Evolutionary conservation across 257 asterid genomes (phyloP).

Genomic region (Solanum neorickii): DNA sequence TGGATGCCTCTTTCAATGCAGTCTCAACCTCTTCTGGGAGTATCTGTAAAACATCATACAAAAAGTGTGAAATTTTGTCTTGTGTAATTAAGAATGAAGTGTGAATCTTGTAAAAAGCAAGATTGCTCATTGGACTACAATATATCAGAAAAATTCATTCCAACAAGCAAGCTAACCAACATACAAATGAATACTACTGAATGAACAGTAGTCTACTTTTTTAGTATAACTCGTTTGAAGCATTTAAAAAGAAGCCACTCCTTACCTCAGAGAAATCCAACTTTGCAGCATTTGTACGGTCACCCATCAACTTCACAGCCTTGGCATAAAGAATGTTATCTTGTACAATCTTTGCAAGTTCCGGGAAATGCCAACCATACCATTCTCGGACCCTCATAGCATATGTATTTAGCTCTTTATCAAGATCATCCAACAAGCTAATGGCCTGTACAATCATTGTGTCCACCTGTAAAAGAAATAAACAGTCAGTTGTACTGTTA

Average conservation of each 20-base stretch:
- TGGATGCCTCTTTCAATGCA: conserved; percentile 76
- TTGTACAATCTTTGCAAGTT: conserved; percentile 82
- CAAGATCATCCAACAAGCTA: conserved; percentile 85
- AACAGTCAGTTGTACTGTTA: background rate
- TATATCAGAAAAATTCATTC: background rate
- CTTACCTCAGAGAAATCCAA: conserved; percentile 82
- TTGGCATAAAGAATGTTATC: conserved; percentile 74
- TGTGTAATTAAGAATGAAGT: background rate
- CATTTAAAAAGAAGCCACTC: background rate
- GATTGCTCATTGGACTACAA: background rate
- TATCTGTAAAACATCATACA: conserved; percentile 20
- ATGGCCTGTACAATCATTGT: conserved; percentile 93
- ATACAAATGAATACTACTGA: background rate
- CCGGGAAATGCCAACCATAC: conserved; percentile 98
- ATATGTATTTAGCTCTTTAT: conserved; percentile 82
- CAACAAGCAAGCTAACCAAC: background rate
- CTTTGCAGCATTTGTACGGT: conserved; percentile 65
- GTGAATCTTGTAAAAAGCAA: background rate
- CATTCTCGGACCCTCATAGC: conserved; percentile 97
- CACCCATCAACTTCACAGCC: conserved; percentile 78
- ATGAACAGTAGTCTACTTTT: background rate
- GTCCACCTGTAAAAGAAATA: conserved; percentile 44
- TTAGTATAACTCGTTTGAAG: background rate
- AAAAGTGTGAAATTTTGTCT: background rate
- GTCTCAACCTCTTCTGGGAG: conserved; percentile 70